phyloP scores from a whole-genome alignment of 1,139 yeast species.

The Eremothecium coryli region DNA sequence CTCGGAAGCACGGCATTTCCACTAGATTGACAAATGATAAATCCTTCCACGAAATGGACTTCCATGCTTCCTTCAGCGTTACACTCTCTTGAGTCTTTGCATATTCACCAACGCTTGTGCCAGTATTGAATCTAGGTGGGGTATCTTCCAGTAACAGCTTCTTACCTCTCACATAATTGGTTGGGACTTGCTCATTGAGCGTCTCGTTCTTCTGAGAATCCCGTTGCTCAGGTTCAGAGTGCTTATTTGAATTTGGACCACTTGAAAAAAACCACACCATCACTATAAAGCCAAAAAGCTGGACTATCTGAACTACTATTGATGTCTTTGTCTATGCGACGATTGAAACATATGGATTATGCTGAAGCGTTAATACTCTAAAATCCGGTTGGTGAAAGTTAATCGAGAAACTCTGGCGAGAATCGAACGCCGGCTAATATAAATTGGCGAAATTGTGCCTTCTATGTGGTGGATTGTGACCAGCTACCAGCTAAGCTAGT shows the following conservation, averaged over 20 bases:
- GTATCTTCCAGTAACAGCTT: slow-evolving; percentile 34
- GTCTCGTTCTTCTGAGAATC: slow-evolving; percentile 2
- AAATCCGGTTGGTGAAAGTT: no score
- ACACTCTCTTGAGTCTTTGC: slow-evolving; percentile 22
- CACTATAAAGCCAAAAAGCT: not conserved
- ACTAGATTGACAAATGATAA: slow-evolving; percentile 48
- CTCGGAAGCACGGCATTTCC: slow-evolving; percentile 80
- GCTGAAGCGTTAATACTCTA: no score
- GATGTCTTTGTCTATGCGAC: not conserved
- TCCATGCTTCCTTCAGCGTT: slow-evolving; percentile 30
- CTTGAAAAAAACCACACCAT: slow-evolving; percentile 12
- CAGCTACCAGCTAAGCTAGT: no score
- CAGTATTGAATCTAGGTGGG: slow-evolving; percentile 31
- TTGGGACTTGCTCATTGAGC: slow-evolving; percentile 12
- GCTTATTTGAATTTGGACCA: slow-evolving; percentile 8
- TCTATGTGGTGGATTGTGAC: no score
- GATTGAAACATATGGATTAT: no score
- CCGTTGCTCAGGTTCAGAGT: not conserved
- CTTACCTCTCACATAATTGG: slow-evolving; percentile 28
- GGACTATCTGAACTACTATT: not conserved
- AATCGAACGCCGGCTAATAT: no score
- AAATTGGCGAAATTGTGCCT: no score
- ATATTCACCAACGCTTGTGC: slow-evolving; percentile 15
- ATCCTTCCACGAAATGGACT: slow-evolving; percentile 36
- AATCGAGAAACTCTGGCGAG: no score